A percentile compares a stretch with the other conserved stretches of the same genome.
These are phyloP conservation scores for Alnus glutinosa DNA, from an alignment of 306 rosid genomes.

Conservation along the genomic window DNA sequence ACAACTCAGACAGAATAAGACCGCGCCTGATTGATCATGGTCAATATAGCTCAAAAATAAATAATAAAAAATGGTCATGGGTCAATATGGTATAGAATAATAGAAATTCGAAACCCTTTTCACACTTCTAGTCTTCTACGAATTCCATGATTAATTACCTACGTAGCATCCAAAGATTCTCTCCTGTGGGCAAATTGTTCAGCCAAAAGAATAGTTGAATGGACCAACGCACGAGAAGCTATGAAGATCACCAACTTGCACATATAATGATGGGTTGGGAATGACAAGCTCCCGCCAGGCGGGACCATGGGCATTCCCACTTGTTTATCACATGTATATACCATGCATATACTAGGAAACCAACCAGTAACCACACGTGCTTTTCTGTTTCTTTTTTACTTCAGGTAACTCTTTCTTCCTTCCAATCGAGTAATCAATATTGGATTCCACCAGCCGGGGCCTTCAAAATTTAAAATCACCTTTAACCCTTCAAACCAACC, in stretches of 20 bases:
- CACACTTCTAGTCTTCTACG: too few relatives aligned
- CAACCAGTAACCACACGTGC: not conserved
- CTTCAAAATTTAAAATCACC: not conserved
- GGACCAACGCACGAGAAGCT: slow-evolving; percentile 22
- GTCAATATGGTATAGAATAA: too few relatives aligned
- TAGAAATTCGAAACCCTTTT: too few relatives aligned
- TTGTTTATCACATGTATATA: slow-evolving; percentile 7
- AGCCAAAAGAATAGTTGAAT: slow-evolving; percentile 12
- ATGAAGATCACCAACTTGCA: slow-evolving; percentile 8
- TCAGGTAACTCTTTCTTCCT: not conserved
- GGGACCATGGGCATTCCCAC: not conserved
- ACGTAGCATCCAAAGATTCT: too few relatives aligned
- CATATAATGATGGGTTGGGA: not conserved
- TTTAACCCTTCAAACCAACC: not conserved
- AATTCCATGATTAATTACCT: too few relatives aligned
- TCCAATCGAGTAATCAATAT: not conserved
- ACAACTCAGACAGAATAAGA: too few relatives aligned
- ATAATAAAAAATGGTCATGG: too few relatives aligned
- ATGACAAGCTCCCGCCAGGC: slow-evolving; percentile 5
- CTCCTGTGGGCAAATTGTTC: slow-evolving; percentile 4
- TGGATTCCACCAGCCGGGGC: slow-evolving; percentile 11
- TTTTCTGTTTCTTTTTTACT: not conserved
- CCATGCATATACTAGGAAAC: not conserved
- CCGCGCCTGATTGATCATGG: too few relatives aligned
- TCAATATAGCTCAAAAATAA: too few relatives aligned